Evolutionary conservation across 116 monocot species (phyloP), one percentile per base, ranked within the genome.

Genomic region (Phalaenopsis hybrid): DNA sequence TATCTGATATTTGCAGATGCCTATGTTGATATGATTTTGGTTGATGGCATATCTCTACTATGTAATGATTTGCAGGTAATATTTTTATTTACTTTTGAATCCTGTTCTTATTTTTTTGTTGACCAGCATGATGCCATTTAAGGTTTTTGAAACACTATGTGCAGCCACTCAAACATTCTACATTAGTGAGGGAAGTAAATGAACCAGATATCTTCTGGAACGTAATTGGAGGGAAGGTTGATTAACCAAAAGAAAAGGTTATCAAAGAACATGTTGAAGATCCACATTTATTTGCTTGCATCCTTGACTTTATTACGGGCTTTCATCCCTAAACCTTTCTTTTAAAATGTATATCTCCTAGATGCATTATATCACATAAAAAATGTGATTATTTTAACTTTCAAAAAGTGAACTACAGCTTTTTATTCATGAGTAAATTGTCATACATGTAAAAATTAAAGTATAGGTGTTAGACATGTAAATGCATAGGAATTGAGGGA

Each of bases 141-240:
- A 75, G 44, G 25, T 34, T 17, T 79, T n/a, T 12, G 41, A 50
- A 55, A 78, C 6, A 5, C n/a, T 44, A 7, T 41, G 68, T 33
- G 69, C 78, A 85, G 85, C 85, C 85, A 6, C 48, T 85, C 49
- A 85, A 82, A 79, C 85, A 85, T 52, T 78, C 74, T 57, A 59
- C 81, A n/a, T 82, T 58, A 46, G 78, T 85, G 21, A 82, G 79
- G 50, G 86, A 86, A 82, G 79, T 76, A 33, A 78, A 65, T 23
- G 86, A 86, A 76, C 74, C 82, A 25, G 82, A 82, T 65, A 45
- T 74, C 68, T 86, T 86, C 49, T 86, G 86, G 86, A 25, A 68
- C 57, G 45, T 43, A 28, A 50, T 86, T 50, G 86, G 86, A 25
- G 76, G 80, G 74, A 82, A 82, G 79, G 43, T 61, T 34, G 86